phyloP scores from a whole-genome alignment of 1,284 basidiomycete genomes.

The Taiwanofungus camphoratus region DNA sequence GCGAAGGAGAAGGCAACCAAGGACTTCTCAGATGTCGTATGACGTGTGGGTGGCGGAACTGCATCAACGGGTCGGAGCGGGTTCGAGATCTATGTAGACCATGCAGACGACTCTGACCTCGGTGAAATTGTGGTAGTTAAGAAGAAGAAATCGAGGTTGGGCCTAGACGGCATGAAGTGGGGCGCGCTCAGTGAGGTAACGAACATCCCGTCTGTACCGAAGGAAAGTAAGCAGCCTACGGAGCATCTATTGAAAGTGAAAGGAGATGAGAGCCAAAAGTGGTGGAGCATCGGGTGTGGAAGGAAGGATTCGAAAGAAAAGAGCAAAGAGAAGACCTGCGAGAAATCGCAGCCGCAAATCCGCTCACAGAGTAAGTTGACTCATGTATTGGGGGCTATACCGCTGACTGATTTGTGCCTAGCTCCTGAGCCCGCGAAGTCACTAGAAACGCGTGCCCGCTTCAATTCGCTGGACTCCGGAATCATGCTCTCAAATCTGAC shows the following conservation, averaged over 20 bases:
- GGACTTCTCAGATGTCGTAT: conserved; percentile 56
- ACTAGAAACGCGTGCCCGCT: conserved; percentile 37
- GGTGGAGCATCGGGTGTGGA: conserved; percentile 73
- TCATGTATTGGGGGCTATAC: conserved; percentile 3
- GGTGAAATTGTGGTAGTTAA: conserved; percentile 69
- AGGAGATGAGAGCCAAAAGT: conserved; percentile 57
- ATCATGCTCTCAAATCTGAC: conserved; percentile 35
- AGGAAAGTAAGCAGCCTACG: conserved; percentile 21
- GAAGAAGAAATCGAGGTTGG: conserved; percentile 68
- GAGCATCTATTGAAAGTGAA: conserved; percentile 40
- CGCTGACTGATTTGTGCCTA: conserved; percentile 14
- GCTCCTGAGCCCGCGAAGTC: conserved; percentile 42
- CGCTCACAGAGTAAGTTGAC: conserved; percentile 39
- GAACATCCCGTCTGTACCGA: conserved; percentile 40
- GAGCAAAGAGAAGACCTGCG: no score
- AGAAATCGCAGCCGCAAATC: conserved; percentile 25
- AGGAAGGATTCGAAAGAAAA: conserved; percentile 52
- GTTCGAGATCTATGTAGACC: conserved; percentile 72
- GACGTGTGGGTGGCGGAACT: conserved; percentile 45
- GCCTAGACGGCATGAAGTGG: conserved; percentile 59
- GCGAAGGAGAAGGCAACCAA: conserved; percentile 29
- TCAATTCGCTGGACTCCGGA: conserved; percentile 60
- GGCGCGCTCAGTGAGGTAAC: conserved; percentile 51
- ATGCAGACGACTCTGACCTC: conserved; percentile 54
- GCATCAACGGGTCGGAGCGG: conserved; percentile 39